A percentile compares a stretch with the other conserved stretches of the same genome.
Conservation (phyloP, 2,329 filamentous ascomycete genomes). For the Fusarium piperis region DNA sequence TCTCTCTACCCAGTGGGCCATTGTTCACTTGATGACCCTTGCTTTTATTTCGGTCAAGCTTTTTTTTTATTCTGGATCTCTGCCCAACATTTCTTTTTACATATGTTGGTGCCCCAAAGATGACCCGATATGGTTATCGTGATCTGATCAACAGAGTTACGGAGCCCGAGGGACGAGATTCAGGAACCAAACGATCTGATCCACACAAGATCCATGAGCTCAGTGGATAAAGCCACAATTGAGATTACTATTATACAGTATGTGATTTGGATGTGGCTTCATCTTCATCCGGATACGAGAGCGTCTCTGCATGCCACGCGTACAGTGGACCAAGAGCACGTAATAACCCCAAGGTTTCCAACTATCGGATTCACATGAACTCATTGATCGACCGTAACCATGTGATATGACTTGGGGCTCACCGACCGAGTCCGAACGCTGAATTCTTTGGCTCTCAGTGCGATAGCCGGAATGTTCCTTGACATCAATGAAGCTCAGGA, state of each 20-base stretch:
- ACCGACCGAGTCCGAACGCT: background rate
- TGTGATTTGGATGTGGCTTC: background rate
- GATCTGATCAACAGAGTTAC: slow-evolving; percentile 4
- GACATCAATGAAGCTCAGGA: no score
- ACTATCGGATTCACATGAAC: background rate
- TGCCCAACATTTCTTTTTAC: slow-evolving; percentile 2
- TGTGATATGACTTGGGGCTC: background rate
- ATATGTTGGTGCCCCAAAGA: background rate
- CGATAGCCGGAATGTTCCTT: background rate
- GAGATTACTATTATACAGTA: background rate
- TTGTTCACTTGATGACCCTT: background rate
- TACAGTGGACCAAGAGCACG: slow-evolving; percentile 25
- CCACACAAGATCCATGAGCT: slow-evolving; percentile 1
- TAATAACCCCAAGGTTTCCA: background rate
- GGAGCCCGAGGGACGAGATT: background rate
- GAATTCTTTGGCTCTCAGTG: background rate
- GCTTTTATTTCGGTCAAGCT: background rate
- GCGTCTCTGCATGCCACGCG: slow-evolving; percentile 25
- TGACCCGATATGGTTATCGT: background rate
- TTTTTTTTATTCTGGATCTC: background rate
- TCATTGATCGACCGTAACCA: background rate
- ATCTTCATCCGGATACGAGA: slow-evolving; percentile 3
- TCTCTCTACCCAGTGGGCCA: background rate
- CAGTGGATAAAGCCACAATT: background rate
- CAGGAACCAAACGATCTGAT: slow-evolving; percentile 9